phyloP scores from a whole-genome alignment of 441 rosid species.

The Populus hybrid region DNA sequence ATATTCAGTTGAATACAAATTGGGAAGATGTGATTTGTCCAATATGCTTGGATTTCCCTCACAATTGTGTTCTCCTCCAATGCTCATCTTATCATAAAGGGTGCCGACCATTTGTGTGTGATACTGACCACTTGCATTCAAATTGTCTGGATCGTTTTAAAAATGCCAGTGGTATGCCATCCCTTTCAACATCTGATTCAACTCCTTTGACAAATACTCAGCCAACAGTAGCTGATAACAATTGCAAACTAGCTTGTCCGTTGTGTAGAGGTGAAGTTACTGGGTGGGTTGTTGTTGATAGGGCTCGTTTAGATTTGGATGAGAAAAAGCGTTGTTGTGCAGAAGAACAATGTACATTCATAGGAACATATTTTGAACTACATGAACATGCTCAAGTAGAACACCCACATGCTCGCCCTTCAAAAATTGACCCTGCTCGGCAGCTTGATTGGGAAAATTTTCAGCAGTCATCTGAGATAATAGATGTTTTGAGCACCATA shows the following conservation, averaged over 20 bases:
- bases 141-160: slow-evolving; percentile 91
- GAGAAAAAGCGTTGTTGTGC: slow-evolving; percentile 75
- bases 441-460: slow-evolving; percentile 97
- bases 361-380: slow-evolving; percentile 69
- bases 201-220: slow-evolving; percentile 27
- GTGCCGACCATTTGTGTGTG: slow-evolving; percentile 83
- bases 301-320: slow-evolving; percentile 68
- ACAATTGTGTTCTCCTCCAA: slow-evolving; percentile 85
- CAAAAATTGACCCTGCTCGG: slow-evolving; percentile 87
- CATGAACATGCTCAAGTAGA: slow-evolving; percentile 65
- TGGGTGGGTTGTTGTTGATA: slow-evolving; percentile 76
- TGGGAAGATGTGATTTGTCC: slow-evolving; percentile 88
- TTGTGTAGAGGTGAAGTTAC: slow-evolving; percentile 92
- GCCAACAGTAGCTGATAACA: slow-evolving; percentile 40
- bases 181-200: slow-evolving; percentile 47
- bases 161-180: slow-evolving; percentile 58
- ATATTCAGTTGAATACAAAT: slow-evolving; percentile 48
- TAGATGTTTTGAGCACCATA: slow-evolving; percentile 94
- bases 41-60: slow-evolving; percentile 93
- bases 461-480: slow-evolving; percentile 95
- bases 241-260: slow-evolving; percentile 68
- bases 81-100: slow-evolving; percentile 85
- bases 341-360: slow-evolving; percentile 57
- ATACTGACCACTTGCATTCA: slow-evolving; percentile 83
- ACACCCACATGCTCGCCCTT: slow-evolving; percentile 90